These are phyloP conservation scores for Falciphora oryzae DNA, from an alignment of 2,329 filamentous ascomycete genomes.

Conservation along the genomic window DNA sequence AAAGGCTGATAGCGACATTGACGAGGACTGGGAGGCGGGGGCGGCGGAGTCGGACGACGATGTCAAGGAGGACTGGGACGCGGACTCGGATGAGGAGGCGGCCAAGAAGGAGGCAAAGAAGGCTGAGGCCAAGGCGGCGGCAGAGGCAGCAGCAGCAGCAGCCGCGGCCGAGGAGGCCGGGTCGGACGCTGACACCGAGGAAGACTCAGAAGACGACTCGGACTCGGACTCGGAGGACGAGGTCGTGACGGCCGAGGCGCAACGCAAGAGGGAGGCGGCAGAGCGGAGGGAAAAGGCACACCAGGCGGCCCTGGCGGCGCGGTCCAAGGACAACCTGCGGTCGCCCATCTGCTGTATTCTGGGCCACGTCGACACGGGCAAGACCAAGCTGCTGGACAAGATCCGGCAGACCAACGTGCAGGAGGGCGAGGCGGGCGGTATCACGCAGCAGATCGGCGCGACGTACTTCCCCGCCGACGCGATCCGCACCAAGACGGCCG, in stretches of 20 bases:
- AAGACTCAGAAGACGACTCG: constrained; percentile 33
- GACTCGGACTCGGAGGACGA: constrained; percentile 68
- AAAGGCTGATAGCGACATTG: constrained; percentile 55
- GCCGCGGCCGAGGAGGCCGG: constrained; percentile 40
- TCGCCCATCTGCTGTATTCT: constrained; percentile 99
- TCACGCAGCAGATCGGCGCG: constrained; percentile 98
- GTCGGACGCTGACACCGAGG: constrained; percentile 23
- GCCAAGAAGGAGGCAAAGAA: constrained; percentile 31
- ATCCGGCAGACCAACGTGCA: constrained; percentile 98
- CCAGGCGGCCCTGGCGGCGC: constrained; percentile 83
- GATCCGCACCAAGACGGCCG: constrained; percentile 83
- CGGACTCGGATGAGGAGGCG: constrained; percentile 68
- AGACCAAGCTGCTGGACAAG: constrained; percentile 99
- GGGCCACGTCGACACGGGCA: constrained; percentile 98
- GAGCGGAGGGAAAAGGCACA: constrained; percentile 85
- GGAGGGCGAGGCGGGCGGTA: constrained; percentile 98
- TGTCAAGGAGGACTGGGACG: constrained; percentile 94
- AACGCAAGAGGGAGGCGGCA: constrained; percentile 81
- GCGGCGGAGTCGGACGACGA: constrained; percentile 70
- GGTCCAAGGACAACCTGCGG: constrained; percentile 89
- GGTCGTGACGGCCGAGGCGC: constrained; percentile 63
- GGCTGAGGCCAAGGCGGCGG: constrained; percentile 11
- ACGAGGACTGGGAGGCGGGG: constrained; percentile 85
- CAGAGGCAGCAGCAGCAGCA: constrained; percentile 15
- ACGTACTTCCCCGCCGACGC: constrained; percentile 98